Percentiles rank a stretch among this genome's conserved stretches.
Evolutionary conservation across 306 rosid species (phyloP).

Genomic region (Bauhinia variegata): DNA sequence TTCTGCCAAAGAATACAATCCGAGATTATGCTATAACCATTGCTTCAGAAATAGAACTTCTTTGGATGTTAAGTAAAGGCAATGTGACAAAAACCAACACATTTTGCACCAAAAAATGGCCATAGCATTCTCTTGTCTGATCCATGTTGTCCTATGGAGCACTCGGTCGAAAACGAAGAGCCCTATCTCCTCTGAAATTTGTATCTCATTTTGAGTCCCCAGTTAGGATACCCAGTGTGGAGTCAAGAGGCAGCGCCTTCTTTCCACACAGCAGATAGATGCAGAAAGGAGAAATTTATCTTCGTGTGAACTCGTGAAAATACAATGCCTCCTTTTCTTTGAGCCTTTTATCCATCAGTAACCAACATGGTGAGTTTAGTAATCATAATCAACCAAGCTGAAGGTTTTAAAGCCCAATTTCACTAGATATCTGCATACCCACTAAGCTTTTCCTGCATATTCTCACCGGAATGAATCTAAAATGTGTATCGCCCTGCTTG

Average conservation of each 20-base stretch:
- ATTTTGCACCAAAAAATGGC: neutral
- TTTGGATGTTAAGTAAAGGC: neutral
- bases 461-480: constrained; percentile 4
- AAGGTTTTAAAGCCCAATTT: constrained; percentile 11
- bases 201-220: constrained; percentile 4
- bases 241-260: constrained; percentile 13
- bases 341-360: neutral
- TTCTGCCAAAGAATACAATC: no score
- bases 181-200: neutral
- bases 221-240: constrained; percentile 8
- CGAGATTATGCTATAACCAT: constrained; percentile 22
- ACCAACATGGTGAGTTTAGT: neutral
- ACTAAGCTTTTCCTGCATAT: constrained; percentile 7
- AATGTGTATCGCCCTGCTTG: neutral
- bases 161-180: constrained; percentile 17
- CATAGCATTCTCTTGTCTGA: constrained; percentile 23
- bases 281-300: constrained; percentile 19
- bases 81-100: constrained; percentile 10
- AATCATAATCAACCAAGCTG: constrained; percentile 23
- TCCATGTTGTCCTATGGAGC: constrained; percentile 10
- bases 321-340: constrained; percentile 13
- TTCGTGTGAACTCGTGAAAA: constrained; percentile 20
- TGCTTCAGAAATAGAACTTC: constrained; percentile 8
- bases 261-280: constrained; percentile 7
- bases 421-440: constrained; percentile 25